Percentiles rank a stretch among this genome's conserved stretches.
Evolutionary conservation across 2,329 filamentous ascomycete genomes (phyloP).

Genomic region (Diplodia scrobiculata): DNA sequence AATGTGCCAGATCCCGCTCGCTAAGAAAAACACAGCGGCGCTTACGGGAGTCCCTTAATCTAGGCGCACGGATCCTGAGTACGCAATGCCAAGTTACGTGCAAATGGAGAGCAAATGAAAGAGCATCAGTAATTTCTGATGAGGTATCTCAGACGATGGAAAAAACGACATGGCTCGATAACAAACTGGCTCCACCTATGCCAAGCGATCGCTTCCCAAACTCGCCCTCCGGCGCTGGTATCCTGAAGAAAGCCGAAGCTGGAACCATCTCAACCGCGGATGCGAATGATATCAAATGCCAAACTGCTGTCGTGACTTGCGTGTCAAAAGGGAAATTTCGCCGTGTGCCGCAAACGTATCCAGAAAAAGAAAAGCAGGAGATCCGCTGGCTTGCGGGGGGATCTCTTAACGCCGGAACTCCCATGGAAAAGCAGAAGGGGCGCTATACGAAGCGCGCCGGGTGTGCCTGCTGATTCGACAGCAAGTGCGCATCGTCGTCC

Average conservation of each 20-base stretch:
- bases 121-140: constrained; percentile 9
- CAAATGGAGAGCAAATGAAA: constrained; percentile 5
- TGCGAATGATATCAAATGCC: constrained; percentile 7
- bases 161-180: constrained; percentile 8
- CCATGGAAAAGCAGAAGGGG: not conserved
- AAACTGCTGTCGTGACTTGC: constrained; percentile 23
- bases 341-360: not conserved
- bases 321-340: not conserved
- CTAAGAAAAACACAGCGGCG: constrained; percentile 3
- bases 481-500: constrained; percentile 12
- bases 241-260: constrained; percentile 11
- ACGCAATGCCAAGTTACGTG: constrained; percentile 11
- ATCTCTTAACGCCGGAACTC: constrained; percentile 11
- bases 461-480: constrained; percentile 9
- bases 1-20: constrained; percentile 1
- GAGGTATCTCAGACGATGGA: constrained; percentile 12
- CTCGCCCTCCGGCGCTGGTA: constrained; percentile 1
- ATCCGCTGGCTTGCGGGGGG: not conserved
- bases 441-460: constrained; percentile 8
- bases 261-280: not conserved
- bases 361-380: not conserved
- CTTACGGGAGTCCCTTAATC: constrained; percentile 9
- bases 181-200: constrained; percentile 5
- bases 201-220: not conserved
- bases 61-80: constrained; percentile 18